Conservation (phyloP, 2,329 filamentous ascomycete species). For the Penicillium sp. region DNA sequence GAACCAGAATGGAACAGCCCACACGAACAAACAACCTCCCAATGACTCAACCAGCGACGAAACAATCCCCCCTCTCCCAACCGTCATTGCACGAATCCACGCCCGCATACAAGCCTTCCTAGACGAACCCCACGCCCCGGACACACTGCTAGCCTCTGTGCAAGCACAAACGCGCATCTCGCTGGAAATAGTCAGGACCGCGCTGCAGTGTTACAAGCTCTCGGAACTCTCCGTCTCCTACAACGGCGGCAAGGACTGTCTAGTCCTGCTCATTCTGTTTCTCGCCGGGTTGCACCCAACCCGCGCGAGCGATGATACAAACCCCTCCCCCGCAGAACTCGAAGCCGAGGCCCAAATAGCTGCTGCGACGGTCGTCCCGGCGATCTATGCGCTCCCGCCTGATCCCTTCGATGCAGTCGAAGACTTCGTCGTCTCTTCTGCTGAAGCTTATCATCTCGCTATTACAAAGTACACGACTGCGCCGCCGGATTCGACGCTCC, state of each 20-base stretch:
- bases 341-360: constrained; percentile 8
- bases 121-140: constrained; percentile 54
- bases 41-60: not conserved
- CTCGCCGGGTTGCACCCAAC: constrained; percentile 59
- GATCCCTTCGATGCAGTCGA: constrained; percentile 86
- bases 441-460: constrained; percentile 68
- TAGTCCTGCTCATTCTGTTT: constrained; percentile 85
- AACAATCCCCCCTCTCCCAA: constrained; percentile 41
- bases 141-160: constrained; percentile 57
- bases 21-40: not conserved
- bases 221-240: constrained; percentile 85
- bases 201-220: constrained; percentile 72
- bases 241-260: constrained; percentile 97
- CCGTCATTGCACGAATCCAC: constrained; percentile 66
- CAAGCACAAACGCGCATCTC: constrained; percentile 73
- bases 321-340: constrained; percentile 37
- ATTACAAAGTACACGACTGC: constrained; percentile 68
- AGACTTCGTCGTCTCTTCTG: constrained; percentile 70
- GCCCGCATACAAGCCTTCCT: constrained; percentile 63
- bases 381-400: constrained; percentile 83
- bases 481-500: constrained; percentile 61
- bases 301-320: constrained; percentile 11
- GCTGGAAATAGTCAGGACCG: constrained; percentile 70
- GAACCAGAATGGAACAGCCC: constrained; percentile 8
- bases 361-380: constrained; percentile 56